Evolutionary conservation across 1,284 basidiomycete species (phyloP), one percentile per base, ranked within the genome.

Genomic region (Cutaneotrichosporon sp.): DNA sequence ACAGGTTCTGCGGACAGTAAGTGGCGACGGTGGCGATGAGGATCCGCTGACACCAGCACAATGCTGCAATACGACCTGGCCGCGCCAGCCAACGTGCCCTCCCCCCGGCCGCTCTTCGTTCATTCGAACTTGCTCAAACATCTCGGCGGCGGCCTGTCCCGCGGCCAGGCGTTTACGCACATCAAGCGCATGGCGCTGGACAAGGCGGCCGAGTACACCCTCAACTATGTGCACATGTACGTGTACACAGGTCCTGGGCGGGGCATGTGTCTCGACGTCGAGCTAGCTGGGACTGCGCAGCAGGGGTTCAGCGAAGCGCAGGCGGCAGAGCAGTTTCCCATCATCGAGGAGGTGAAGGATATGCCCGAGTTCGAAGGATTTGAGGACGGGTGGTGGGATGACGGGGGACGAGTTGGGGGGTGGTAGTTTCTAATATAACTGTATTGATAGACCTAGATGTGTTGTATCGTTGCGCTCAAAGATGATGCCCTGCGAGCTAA

Each of bases 61-160:
- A 62, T 66, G 8, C 57, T 75, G 20, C 72, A 75, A 46, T 68
- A 73, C 55, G 71, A 71, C 55, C 42, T 75, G 12, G 46, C 61
- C 54, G 11, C 33, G 16, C 19, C 61, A 61, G 10, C 17, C 12
- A 7, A 53, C 26, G 8, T n/a, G 26, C 8, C 24, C 19, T 20
- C 2, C 5, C 24, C 24, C 6, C 48, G n/a, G 6, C 67, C 72
- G 7, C 55, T 71, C 3, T 72, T 72, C 49, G 67, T 68, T 8
- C 72, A 72, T 51, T 67, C 64, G 3, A 79, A 79, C 59, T 66
- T 78, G 26, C 67, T 79, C 37, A 79, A 79, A 59, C 76, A 78
- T 55, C 61, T 74, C 20, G 31, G 24, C 3, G 48, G 48, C 17
- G 31, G 39, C 9, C 22, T 43, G 12, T 11, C 5, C 12, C 56